These are phyloP conservation scores for Penicillium sp. DNA, from an alignment of 2,329 filamentous ascomycete species.

Conservation along the genomic window DNA sequence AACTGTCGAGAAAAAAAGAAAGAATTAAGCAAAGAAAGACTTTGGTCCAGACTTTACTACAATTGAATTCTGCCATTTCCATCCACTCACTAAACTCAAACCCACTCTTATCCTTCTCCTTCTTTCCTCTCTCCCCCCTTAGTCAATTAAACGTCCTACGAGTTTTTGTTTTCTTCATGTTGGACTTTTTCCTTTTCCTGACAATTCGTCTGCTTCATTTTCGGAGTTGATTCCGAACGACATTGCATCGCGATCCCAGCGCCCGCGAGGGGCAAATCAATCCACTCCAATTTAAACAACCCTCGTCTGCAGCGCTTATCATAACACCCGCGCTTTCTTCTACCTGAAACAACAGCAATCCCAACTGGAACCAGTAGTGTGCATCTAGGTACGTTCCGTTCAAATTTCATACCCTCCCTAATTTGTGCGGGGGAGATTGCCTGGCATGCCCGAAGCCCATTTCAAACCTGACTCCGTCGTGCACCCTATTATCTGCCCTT, in stretches of 20 bases:
- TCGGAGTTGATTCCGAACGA: background rate
- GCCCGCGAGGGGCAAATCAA: conserved; percentile 24
- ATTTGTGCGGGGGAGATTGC: background rate
- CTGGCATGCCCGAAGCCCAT: background rate
- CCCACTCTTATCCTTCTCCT: background rate
- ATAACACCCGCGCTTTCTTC: conserved; percentile 21
- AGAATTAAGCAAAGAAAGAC: background rate
- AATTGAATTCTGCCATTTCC: conserved; percentile 12
- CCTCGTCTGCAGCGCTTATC: conserved; percentile 22
- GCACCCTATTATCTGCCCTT: background rate
- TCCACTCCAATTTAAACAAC: conserved; percentile 2
- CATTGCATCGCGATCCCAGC: conserved; percentile 5
- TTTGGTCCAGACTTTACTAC: background rate
- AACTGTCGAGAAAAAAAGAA: background rate
- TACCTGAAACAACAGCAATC: conserved; percentile 18
- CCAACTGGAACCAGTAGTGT: background rate
- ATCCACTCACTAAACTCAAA: conserved; percentile 1
- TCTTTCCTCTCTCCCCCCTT: background rate
- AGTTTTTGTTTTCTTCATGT: background rate
- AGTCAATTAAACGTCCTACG: background rate
- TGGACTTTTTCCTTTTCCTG: background rate
- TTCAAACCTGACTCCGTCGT: conserved; percentile 8
- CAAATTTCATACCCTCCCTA: background rate
- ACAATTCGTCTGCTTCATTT: background rate
- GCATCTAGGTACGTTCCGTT: background rate